phyloP scores from a whole-genome alignment of 768 basidiomycete genomes.

The Psilocybe sp. region DNA sequence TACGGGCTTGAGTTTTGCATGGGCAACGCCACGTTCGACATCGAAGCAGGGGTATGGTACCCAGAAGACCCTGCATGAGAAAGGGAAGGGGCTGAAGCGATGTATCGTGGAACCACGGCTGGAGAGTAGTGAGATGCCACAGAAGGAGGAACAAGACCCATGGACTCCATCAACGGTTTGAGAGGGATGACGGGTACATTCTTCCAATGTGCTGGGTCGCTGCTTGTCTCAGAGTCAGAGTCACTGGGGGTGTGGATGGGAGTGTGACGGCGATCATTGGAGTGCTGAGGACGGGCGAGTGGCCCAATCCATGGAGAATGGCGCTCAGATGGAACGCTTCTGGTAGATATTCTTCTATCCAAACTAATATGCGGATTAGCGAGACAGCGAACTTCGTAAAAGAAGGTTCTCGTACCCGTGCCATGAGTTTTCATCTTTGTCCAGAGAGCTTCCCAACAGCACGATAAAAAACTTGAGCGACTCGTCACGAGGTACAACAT shows the following conservation, averaged over 20 bases:
- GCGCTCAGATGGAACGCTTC: constrained; percentile 23
- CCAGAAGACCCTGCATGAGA: constrained; percentile 7
- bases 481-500: constrained; percentile 5
- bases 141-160: constrained; percentile 22
- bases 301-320: constrained; percentile 41
- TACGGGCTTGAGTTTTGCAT: constrained; percentile 23
- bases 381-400: not conserved
- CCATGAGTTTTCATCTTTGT: constrained; percentile 34
- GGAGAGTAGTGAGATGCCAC: constrained; percentile 15
- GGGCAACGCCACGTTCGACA: constrained; percentile 13
- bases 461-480: constrained; percentile 33
- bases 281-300: constrained; percentile 29
- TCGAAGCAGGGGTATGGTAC: too few relatives aligned
- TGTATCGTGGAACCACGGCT: constrained; percentile 22
- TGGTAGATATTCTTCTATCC: constrained; percentile 28
- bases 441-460: constrained; percentile 33
- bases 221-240: constrained; percentile 19
- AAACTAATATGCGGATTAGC: constrained; percentile 19
- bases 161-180: constrained; percentile 26
- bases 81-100: constrained; percentile 15
- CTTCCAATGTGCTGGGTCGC: constrained; percentile 28
- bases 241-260: constrained; percentile 13
- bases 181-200: constrained; percentile 31
- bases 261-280: constrained; percentile 11
- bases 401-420: constrained; percentile 34